Evolutionary conservation across 164 flowering plant species (phyloP), one percentile per base, ranked within the genome.

Genomic region (Paratinospora sagittata): DNA sequence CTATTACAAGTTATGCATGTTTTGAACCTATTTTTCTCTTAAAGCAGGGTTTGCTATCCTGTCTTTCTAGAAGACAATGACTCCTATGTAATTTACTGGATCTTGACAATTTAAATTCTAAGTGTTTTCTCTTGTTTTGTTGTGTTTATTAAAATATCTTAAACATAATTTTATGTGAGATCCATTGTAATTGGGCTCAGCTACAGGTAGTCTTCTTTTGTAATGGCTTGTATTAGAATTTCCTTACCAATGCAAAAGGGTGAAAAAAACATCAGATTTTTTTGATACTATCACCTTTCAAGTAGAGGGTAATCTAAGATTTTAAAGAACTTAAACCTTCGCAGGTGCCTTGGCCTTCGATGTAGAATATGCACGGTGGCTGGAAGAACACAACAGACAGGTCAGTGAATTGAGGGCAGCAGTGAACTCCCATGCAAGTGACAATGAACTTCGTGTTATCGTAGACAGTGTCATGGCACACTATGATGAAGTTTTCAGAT

Each of bases 311-410:
- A 41, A 41, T 41, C 45, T 41, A 3, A 41, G 2, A 23, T 27
- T 2, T 12, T 11, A 30, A 30, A 30, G 34, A 4, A n/a, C 4
- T 30, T 30, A 7, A 26, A 9, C 34, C 52, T 70, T 36, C 64
- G 41, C 75, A 90, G 97, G 94, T 39, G 91, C 96, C 27, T 68
- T 89, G 81, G 88, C 94, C 61, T 92, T 92, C 80, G 96, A 90
- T 67, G 85, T 82, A 6, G 98, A 92, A 75, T 90, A 92, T 80
- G 81, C 87, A 49, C 77, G 96, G 55, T 92, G 98, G 98, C 74
- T 87, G 47, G 98, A 92, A 74, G 98, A 92, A 67, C 96, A 90
- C 16, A 92, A 87, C 73, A 79, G 82, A 70, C 91, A 81, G 45
- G 80, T 87, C 30, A 86, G 80, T 76, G 97, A 92, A 75, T 78